Evolutionary conservation across 2,329 filamentous ascomycete species (phyloP).

Genomic region (Akanthomyces muscarius): DNA sequence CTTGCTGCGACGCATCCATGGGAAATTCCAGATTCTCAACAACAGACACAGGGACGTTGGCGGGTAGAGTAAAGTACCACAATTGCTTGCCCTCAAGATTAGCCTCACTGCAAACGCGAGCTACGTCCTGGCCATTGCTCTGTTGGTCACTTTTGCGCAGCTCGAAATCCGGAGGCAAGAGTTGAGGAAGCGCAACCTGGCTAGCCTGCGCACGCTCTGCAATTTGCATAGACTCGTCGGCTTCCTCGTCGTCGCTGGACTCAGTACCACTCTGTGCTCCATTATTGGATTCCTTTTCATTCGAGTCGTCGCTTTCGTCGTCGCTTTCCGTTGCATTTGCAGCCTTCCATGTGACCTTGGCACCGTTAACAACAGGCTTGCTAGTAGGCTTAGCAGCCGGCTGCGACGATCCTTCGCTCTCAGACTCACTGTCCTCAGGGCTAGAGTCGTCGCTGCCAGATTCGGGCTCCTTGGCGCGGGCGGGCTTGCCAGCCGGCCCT

Average conservation of each 20-base stretch:
- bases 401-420: constrained; percentile 25
- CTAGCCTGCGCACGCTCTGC: constrained; percentile 27
- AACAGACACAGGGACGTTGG: constrained; percentile 63
- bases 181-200: constrained; percentile 40
- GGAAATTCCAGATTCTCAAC: constrained; percentile 62
- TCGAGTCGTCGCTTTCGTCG: constrained; percentile 19
- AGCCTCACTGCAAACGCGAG: constrained; percentile 53
- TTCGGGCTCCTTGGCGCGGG: constrained; percentile 21
- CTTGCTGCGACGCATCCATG: constrained; percentile 49
- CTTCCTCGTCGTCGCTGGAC: constrained; percentile 25
- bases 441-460: constrained; percentile 27
- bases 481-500: constrained; percentile 20
- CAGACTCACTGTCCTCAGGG: constrained; percentile 24
- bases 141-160: constrained; percentile 44
- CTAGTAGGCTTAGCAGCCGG: constrained; percentile 22
- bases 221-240: constrained; percentile 40
- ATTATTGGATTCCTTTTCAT: not conserved
- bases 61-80: constrained; percentile 76
- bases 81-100: constrained; percentile 67
- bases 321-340: constrained; percentile 21
- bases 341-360: constrained; percentile 7
- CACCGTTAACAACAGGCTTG: constrained; percentile 21
- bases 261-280: constrained; percentile 25
- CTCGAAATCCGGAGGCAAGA: constrained; percentile 50
- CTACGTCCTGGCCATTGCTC: constrained; percentile 42